Evolutionary conservation across 2,329 filamentous ascomycete species (phyloP).

Genomic region (Fusarium tupiense): DNA sequence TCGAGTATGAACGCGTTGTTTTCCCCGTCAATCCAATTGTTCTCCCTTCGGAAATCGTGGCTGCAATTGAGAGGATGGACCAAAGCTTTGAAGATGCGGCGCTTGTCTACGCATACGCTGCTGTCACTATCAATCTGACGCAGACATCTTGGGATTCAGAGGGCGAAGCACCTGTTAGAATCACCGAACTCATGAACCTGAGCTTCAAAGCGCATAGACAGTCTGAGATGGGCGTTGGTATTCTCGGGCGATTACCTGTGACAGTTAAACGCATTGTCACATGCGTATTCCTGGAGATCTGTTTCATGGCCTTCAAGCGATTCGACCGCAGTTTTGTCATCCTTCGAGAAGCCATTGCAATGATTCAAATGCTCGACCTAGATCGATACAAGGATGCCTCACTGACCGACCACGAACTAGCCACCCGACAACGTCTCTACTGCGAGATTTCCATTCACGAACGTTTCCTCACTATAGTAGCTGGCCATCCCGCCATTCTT

Average conservation of each 20-base stretch:
- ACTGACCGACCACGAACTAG: slow-evolving; percentile 25
- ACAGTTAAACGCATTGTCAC: slow-evolving; percentile 59
- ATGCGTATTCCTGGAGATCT: slow-evolving; percentile 63
- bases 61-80: slow-evolving; percentile 48
- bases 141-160: slow-evolving; percentile 44
- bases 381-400: slow-evolving; percentile 20
- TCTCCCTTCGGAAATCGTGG: slow-evolving; percentile 44
- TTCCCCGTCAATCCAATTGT: slow-evolving; percentile 52
- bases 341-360: slow-evolving; percentile 59
- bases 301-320: slow-evolving; percentile 59
- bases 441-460: slow-evolving; percentile 68
- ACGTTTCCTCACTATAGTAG: slow-evolving; percentile 61
- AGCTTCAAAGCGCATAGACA: slow-evolving; percentile 44
- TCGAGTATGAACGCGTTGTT: slow-evolving; percentile 49
- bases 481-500: slow-evolving; percentile 54
- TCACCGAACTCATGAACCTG: slow-evolving; percentile 42
- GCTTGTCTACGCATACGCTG: slow-evolving; percentile 49
- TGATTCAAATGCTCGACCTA: slow-evolving; percentile 38
- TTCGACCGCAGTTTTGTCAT: slow-evolving; percentile 59
- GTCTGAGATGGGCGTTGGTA: slow-evolving; percentile 41
- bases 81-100: slow-evolving; percentile 47
- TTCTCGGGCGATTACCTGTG: slow-evolving; percentile 50
- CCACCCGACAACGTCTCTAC: slow-evolving; percentile 56
- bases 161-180: slow-evolving; percentile 44
- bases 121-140: slow-evolving; percentile 50